phyloP scores from a whole-genome alignment of 352 stramenopile species.

The Peronospora destructor region DNA sequence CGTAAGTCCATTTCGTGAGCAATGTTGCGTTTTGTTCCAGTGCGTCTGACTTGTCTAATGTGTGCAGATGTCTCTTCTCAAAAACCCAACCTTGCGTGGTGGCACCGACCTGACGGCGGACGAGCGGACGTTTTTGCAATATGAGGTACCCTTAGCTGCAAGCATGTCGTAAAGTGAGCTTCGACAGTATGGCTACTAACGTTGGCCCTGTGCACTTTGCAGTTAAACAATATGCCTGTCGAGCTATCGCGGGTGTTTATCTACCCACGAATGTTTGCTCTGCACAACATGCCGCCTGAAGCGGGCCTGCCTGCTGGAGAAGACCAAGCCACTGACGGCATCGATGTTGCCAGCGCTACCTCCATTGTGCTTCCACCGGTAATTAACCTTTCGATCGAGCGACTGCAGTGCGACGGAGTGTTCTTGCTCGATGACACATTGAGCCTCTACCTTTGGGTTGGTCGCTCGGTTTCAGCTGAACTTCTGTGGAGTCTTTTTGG shows the following conservation, averaged over 20 bases:
- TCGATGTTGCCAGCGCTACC: conserved; percentile 27
- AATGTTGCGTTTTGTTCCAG: conserved; percentile 1
- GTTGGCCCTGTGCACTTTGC: conserved; percentile 9
- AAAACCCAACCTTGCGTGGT: conserved; percentile 95
- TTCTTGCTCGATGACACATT: conserved; percentile 96
- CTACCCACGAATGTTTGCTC: conserved; percentile 95
- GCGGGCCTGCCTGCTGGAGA: conserved; percentile 71
- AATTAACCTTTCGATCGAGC: conserved; percentile 93
- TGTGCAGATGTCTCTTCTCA: conserved; percentile 93
- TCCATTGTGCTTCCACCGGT: conserved; percentile 82
- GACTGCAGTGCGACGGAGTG: conserved; percentile 89
- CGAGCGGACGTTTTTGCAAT: conserved; percentile 91
- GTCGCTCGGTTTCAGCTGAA: conserved; percentile 76
- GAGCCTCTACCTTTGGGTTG: conserved; percentile 95
- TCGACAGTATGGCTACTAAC: conserved; percentile 9
- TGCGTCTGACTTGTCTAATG: conserved; percentile 6
- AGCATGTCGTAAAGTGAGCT: conserved; percentile 1
- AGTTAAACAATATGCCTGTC: conserved; percentile 92
- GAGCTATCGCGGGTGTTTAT: conserved; percentile 89
- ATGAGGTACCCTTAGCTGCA: conserved; percentile 41
- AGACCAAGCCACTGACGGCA: conserved; percentile 28
- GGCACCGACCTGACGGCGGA: conserved; percentile 95
- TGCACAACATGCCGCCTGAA: conserved; percentile 88
- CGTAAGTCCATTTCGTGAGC: conserved; percentile 36
- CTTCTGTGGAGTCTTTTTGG: conserved; percentile 93